Evolutionary conservation across 2,329 filamentous ascomycete genomes (phyloP).

Genomic region (Salinomyces thailandicus): DNA sequence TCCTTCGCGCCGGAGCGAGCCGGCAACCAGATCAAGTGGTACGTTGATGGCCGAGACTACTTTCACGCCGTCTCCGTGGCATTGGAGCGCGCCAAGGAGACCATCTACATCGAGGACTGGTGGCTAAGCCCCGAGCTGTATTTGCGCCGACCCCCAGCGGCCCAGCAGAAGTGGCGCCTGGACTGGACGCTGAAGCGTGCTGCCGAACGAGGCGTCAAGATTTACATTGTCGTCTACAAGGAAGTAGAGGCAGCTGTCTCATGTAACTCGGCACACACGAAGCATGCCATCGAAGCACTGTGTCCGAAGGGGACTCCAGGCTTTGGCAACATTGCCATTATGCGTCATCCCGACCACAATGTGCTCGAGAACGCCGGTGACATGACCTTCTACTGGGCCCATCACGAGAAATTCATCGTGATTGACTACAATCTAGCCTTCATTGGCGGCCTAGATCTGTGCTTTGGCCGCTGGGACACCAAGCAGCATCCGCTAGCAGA

Average conservation of each 20-base stretch:
- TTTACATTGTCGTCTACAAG: constrained; percentile 87
- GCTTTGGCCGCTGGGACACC: constrained; percentile 89
- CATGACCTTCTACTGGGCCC: constrained; percentile 96
- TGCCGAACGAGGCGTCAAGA: constrained; percentile 87
- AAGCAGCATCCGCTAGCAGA: constrained; percentile 79
- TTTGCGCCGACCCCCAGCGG: constrained; percentile 70
- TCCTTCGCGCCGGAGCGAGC: constrained; percentile 83
- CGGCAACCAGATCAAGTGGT: constrained; percentile 82
- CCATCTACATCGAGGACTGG: constrained; percentile 95
- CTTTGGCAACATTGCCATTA: constrained; percentile 75
- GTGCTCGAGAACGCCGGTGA: constrained; percentile 86
- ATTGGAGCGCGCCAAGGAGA: constrained; percentile 80
- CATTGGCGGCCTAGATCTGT: constrained; percentile 87
- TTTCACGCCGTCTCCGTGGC: constrained; percentile 86
- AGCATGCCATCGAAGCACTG: constrained; percentile 67
- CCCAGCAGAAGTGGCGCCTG: constrained; percentile 74
- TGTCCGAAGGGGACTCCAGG: constrained; percentile 75
- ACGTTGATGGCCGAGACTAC: constrained; percentile 90
- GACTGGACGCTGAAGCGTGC: constrained; percentile 79
- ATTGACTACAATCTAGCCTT: constrained; percentile 87
- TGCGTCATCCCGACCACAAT: constrained; percentile 92
- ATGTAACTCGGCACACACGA: constrained; percentile 88
- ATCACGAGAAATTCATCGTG: constrained; percentile 96
- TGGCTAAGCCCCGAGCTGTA: constrained; percentile 89
- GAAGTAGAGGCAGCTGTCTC: constrained; percentile 58